Percentiles rank a stretch among this genome's conserved stretches.
Evolutionary conservation across 208 protist genomes (phyloP).

Genomic region (Leishmania major): DNA sequence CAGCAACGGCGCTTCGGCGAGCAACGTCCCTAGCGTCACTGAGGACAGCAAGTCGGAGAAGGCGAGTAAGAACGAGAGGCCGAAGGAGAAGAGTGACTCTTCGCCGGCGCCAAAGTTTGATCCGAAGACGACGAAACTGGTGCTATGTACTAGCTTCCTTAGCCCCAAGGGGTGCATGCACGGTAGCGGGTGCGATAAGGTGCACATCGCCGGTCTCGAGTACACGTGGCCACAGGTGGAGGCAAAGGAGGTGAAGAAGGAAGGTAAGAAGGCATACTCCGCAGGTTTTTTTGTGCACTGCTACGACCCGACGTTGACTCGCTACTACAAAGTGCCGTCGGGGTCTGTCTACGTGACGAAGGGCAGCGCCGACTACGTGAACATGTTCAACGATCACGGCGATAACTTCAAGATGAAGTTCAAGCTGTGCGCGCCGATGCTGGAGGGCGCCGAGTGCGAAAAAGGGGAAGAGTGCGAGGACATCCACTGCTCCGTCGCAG

Average conservation of each 20-base stretch:
- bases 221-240: constrained; percentile 75
- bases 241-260: constrained; percentile 27
- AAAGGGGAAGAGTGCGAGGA: constrained; percentile 35
- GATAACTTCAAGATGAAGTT: constrained; percentile 88
- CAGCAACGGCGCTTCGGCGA: constrained; percentile 8
- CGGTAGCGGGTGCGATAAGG: constrained; percentile 70
- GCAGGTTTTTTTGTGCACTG: constrained; percentile 71
- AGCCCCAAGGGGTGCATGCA: constrained; percentile 50
- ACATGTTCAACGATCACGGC: constrained; percentile 85
- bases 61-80: constrained; percentile 9
- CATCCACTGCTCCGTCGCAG: constrained; percentile 61
- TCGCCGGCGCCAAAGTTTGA: constrained; percentile 20
- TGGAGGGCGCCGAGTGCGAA: constrained; percentile 28
- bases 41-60: constrained; percentile 17
- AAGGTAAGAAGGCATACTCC: constrained; percentile 43
- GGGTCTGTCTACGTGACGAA: constrained; percentile 63
- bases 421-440: constrained; percentile 46
- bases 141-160: constrained; percentile 59
- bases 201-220: constrained; percentile 74
- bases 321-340: constrained; percentile 76
- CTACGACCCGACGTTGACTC: constrained; percentile 66
- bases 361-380: constrained; percentile 70
- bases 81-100: constrained; percentile 22
- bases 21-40: constrained; percentile 24
- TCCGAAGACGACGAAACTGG: constrained; percentile 42